phyloP scores from a whole-genome alignment of 2,329 filamentous ascomycete species.

The Byssothecium circinans region DNA sequence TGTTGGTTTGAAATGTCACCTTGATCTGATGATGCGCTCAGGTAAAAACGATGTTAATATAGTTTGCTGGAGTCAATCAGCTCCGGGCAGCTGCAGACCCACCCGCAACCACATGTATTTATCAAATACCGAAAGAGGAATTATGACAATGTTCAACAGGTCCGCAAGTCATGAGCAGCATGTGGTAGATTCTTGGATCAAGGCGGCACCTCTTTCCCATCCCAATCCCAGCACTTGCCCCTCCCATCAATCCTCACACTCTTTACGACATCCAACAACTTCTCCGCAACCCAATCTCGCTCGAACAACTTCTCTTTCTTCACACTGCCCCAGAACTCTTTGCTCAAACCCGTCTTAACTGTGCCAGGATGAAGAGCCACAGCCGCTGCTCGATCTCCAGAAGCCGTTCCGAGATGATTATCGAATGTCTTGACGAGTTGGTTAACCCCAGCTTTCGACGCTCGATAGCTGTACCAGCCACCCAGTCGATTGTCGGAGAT shows the following conservation, averaged over 20 bases:
- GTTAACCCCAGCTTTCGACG: conserved; percentile 74
- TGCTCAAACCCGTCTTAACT: conserved; percentile 73
- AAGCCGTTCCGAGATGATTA: conserved; percentile 60
- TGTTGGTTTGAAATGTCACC: no score
- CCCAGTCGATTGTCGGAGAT: conserved; percentile 72
- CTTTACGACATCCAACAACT: conserved; percentile 65
- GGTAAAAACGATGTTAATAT: no score
- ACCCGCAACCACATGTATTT: no score
- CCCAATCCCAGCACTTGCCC: conserved; percentile 46
- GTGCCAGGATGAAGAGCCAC: conserved; percentile 79
- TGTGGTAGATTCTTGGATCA: no score
- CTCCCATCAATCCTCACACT: conserved; percentile 60
- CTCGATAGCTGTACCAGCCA: conserved; percentile 82
- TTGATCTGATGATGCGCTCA: no score
- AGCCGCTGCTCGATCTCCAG: conserved; percentile 65
- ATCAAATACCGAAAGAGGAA: no score
- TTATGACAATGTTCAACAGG: no score
- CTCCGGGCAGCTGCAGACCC: no score
- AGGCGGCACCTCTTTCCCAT: conserved; percentile 42
- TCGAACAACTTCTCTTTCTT: conserved; percentile 65
- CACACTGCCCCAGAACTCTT: conserved; percentile 70
- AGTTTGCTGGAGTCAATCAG: no score
- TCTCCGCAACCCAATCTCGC: conserved; percentile 66
- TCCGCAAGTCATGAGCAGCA: no score
- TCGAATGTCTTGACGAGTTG: conserved; percentile 73